These are phyloP conservation scores for Exophiala mesophila DNA, from an alignment of 2,329 filamentous ascomycete species.

Conservation along the genomic window DNA sequence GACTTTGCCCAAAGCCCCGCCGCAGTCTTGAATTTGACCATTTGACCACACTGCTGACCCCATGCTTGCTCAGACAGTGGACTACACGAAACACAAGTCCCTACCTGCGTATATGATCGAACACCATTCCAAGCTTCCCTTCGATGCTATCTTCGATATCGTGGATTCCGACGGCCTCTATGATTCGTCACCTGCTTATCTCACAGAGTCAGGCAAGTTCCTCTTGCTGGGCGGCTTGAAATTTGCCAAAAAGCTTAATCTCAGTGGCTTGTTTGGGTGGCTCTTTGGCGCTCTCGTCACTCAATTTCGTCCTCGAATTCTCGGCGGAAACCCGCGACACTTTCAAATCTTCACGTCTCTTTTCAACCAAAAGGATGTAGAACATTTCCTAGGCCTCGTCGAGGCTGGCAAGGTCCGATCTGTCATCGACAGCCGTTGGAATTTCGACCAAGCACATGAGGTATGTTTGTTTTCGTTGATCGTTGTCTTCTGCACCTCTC, in stretches of 20 bases:
- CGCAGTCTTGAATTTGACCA: not conserved
- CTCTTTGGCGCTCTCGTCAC: not conserved
- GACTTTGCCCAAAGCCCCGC: not conserved
- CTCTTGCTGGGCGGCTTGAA: conserved; percentile 8
- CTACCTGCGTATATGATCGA: conserved; percentile 8
- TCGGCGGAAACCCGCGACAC: conserved; percentile 11
- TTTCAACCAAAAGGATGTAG: conserved; percentile 30
- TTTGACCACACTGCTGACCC: not conserved
- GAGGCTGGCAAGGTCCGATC: conserved; percentile 34
- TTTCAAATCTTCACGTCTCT: conserved; percentile 10
- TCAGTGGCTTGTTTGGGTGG: conserved; percentile 3
- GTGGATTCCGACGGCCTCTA: conserved; percentile 6
- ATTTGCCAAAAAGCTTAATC: conserved; percentile 1
- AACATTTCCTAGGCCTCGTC: conserved; percentile 33
- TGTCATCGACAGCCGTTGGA: conserved; percentile 36
- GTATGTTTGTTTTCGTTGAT: not conserved
- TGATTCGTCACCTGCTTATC: conserved; percentile 8
- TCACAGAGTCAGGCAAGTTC: conserved; percentile 9
- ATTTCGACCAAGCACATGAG: conserved; percentile 33
- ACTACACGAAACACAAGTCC: conserved; percentile 7
- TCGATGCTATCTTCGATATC: conserved; percentile 15
- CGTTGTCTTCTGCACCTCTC: not conserved
- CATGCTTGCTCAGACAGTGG: conserved; percentile 4
- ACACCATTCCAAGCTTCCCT: conserved; percentile 5
- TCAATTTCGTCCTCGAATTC: conserved; percentile 2